These are phyloP conservation scores for Wickerhamomyces bovis DNA, from an alignment of 805 yeast species.

Conservation along the genomic window DNA sequence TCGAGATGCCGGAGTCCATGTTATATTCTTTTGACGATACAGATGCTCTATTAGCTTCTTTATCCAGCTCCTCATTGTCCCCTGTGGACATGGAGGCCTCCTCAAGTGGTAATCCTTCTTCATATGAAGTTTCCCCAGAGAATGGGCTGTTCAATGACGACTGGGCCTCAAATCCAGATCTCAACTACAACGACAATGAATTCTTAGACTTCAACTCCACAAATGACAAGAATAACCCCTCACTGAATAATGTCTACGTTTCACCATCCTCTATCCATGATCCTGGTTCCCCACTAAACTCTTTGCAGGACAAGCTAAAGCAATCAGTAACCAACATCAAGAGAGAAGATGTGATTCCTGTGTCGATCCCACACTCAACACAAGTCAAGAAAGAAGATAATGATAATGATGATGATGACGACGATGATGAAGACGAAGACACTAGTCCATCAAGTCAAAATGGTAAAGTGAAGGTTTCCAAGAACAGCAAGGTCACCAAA, in stretches of 20 bases:
- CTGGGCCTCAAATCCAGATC: background rate
- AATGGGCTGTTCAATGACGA: constrained; percentile 13
- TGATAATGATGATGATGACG: constrained; percentile 3
- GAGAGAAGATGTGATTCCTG: background rate
- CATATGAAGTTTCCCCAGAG: constrained; percentile 18
- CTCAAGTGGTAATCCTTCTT: constrained; percentile 17
- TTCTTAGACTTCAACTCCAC: background rate
- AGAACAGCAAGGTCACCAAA: constrained; percentile 28
- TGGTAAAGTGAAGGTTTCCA: constrained; percentile 4
- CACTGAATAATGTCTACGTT: background rate
- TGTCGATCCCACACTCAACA: background rate
- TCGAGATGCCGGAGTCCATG: background rate
- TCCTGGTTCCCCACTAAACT: background rate
- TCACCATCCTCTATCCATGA: constrained; percentile 8
- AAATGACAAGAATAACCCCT: background rate
- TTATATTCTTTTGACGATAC: constrained; percentile 23
- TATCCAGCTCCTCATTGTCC: constrained; percentile 19
- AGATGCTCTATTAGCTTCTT: constrained; percentile 23
- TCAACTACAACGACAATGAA: constrained; percentile 2
- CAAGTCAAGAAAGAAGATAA: constrained; percentile 6
- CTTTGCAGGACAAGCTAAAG: background rate
- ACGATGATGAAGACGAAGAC: background rate
- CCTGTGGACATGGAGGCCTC: constrained; percentile 17
- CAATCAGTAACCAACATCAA: background rate
- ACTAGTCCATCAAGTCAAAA: background rate